Conservation (phyloP, 495 filamentous ascomycete genomes). For the Neurospora tetrasperma region DNA sequence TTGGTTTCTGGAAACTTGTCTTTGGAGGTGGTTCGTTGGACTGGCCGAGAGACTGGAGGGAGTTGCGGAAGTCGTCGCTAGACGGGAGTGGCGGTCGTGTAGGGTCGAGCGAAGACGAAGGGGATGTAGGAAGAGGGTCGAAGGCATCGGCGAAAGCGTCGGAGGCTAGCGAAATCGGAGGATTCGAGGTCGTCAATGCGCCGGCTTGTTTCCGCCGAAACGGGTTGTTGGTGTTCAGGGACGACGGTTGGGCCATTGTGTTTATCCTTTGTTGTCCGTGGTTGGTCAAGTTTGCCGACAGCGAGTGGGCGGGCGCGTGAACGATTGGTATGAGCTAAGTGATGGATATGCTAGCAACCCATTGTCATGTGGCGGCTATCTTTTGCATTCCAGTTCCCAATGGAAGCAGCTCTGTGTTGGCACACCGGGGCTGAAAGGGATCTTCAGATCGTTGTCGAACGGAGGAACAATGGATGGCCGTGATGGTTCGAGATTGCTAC, state of each 20-base stretch:
- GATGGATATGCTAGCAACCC: slow-evolving; percentile 7
- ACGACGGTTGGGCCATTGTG: slow-evolving; percentile 22
- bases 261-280: not conserved
- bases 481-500: not conserved
- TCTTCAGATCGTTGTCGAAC: not conserved
- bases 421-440: not conserved
- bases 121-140: slow-evolving; percentile 11
- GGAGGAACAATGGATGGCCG: not conserved
- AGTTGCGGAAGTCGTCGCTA: slow-evolving; percentile 19
- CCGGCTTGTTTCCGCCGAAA: slow-evolving; percentile 32
- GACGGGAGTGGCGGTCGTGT: slow-evolving; percentile 14
- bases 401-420: not conserved
- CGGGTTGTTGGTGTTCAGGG: slow-evolving; percentile 37
- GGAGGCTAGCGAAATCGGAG: slow-evolving; percentile 6
- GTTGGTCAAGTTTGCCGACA: not conserved
- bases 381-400: slow-evolving; percentile 8
- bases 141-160: slow-evolving; percentile 1
- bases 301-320: not conserved
- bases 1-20: slow-evolving; percentile 34
- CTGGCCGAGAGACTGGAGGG: slow-evolving; percentile 18
- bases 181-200: slow-evolving; percentile 11
- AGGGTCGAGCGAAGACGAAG: not conserved
- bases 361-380: slow-evolving; percentile 10
- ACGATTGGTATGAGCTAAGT: not conserved
- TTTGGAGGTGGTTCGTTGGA: slow-evolving; percentile 24